A percentile compares a stretch with the other conserved stretches of the same genome.
Evolutionary conservation across 2,329 filamentous ascomycete genomes (phyloP).

Genomic region (Arachnomyces sp.): DNA sequence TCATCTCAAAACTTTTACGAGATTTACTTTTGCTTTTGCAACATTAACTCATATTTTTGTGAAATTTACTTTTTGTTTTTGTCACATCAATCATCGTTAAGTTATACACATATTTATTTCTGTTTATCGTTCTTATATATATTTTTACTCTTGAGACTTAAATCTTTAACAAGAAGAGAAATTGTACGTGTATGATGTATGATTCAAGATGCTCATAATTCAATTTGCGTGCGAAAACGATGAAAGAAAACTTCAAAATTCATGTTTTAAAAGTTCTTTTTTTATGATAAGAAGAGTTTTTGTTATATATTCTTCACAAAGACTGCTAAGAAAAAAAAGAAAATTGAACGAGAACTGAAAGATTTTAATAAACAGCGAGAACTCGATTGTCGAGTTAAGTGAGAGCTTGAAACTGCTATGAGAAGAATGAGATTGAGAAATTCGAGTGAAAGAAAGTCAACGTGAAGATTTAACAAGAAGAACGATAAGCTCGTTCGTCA

Average conservation of each 20-base stretch:
- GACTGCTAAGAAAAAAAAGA: constrained; percentile 13
- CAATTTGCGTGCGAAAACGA: constrained; percentile 8
- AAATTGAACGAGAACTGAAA: constrained; percentile 11
- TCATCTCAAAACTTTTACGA: too few species aligned
- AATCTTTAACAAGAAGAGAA: too few species aligned
- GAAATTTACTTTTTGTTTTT: too few species aligned
- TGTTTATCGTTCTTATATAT: too few species aligned
- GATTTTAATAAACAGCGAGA: constrained; percentile 13
- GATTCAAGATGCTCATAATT: constrained; percentile 7
- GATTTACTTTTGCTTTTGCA: too few species aligned
- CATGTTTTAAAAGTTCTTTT: constrained; percentile 23
- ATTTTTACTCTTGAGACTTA: too few species aligned
- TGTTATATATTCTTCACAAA: constrained; percentile 17
- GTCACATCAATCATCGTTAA: too few species aligned
- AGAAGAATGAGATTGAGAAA: constrained; percentile 9
- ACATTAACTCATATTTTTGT: too few species aligned
- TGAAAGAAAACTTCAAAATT: constrained; percentile 17
- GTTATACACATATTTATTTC: too few species aligned
- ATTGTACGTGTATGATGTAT: constrained; percentile 8
- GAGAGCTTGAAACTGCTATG: constrained; percentile 14
- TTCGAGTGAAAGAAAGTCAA: constrained; percentile 5
- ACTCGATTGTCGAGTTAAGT: constrained; percentile 8
- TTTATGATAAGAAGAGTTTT: constrained; percentile 22
- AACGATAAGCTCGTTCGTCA: constrained; percentile 11
- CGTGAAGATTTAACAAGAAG: constrained; percentile 12